Percentiles rank a stretch among this genome's conserved stretches.
Conservation (phyloP, 2,329 filamentous ascomycete genomes). For the Trichoderma asperellum region DNA sequence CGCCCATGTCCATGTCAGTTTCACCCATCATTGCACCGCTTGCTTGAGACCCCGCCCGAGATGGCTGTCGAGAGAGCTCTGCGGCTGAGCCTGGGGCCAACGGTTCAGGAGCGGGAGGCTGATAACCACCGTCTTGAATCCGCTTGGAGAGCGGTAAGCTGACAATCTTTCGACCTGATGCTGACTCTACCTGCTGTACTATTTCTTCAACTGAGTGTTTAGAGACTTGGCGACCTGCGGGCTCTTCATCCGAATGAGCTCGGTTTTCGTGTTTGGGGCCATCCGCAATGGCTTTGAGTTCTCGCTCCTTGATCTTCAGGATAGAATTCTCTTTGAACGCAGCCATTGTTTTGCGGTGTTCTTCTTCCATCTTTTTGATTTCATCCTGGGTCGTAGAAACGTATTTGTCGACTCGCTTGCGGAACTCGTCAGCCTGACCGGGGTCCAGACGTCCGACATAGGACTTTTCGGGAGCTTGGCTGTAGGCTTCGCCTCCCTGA, state of each 20-base stretch:
- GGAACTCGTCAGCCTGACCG: slow-evolving; percentile 82
- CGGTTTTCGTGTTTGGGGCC: slow-evolving; percentile 63
- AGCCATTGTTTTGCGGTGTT: slow-evolving; percentile 75
- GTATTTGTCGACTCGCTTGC: slow-evolving; percentile 73
- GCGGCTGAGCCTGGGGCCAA: slow-evolving; percentile 27
- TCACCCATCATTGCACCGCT: slow-evolving; percentile 62
- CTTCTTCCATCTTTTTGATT: slow-evolving; percentile 80
- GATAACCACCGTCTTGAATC: slow-evolving; percentile 76
- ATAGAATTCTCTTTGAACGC: slow-evolving; percentile 72
- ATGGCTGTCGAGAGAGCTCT: slow-evolving; percentile 57
- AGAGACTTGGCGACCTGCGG: slow-evolving; percentile 42
- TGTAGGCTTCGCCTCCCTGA: slow-evolving; percentile 54
- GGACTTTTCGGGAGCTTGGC: slow-evolving; percentile 57
- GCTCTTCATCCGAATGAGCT: slow-evolving; percentile 56
- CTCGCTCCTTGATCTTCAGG: slow-evolving; percentile 74
- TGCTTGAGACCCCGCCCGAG: slow-evolving; percentile 59
- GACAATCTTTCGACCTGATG: slow-evolving; percentile 68
- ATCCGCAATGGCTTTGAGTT: slow-evolving; percentile 69
- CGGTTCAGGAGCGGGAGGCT: slow-evolving; percentile 61
- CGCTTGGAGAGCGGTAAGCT: slow-evolving; percentile 68
- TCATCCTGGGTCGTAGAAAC: slow-evolving; percentile 76
- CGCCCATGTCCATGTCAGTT: slow-evolving; percentile 67
- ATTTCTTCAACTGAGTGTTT: slow-evolving; percentile 71
- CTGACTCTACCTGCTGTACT: slow-evolving; percentile 71
- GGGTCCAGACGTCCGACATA: slow-evolving; percentile 68